Conservation (phyloP, 352 stramenopile species). For the Phytophthora megakarya region DNA sequence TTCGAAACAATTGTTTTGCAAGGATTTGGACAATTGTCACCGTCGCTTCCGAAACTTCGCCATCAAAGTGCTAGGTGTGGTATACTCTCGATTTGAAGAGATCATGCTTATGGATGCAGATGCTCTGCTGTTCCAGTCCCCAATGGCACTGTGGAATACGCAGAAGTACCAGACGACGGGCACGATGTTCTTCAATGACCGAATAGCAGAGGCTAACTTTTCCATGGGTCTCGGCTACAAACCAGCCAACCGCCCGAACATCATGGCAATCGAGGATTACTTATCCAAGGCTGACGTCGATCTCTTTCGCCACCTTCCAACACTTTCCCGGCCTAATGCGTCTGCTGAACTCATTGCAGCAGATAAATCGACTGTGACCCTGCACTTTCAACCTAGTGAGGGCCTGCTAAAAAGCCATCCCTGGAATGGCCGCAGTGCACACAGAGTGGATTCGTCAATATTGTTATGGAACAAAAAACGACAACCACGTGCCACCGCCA, state of each 20-base stretch:
- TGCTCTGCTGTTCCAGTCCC: slow-evolving; percentile 65
- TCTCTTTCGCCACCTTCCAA: slow-evolving; percentile 30
- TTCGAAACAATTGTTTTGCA: slow-evolving; percentile 56
- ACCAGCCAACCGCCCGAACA: slow-evolving; percentile 29
- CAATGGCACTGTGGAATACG: slow-evolving; percentile 56
- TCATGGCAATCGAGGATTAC: slow-evolving; percentile 41
- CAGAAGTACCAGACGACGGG: slow-evolving; percentile 57
- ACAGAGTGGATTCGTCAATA: slow-evolving; percentile 51
- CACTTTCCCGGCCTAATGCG: slow-evolving; percentile 19
- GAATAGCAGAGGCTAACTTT: slow-evolving; percentile 42
- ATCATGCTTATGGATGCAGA: slow-evolving; percentile 83
- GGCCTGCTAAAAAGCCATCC: slow-evolving; percentile 33
- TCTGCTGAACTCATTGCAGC: slow-evolving; percentile 31
- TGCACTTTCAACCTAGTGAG: slow-evolving; percentile 37
- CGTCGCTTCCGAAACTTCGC: slow-evolving; percentile 57
- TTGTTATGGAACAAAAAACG: slow-evolving; percentile 52
- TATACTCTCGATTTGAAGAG: slow-evolving; percentile 72
- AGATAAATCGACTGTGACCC: slow-evolving; percentile 29
- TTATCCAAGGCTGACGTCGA: slow-evolving; percentile 35
- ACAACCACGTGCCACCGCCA: slow-evolving; percentile 45
- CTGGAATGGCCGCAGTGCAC: slow-evolving; percentile 42
- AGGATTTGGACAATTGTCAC: slow-evolving; percentile 45
- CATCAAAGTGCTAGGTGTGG: slow-evolving; percentile 67
- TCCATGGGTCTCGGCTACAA: slow-evolving; percentile 33
- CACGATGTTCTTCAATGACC: slow-evolving; percentile 76